Conservation (phyloP, 2,329 filamentous ascomycete species). For the Ophiostoma sp. region DNA sequence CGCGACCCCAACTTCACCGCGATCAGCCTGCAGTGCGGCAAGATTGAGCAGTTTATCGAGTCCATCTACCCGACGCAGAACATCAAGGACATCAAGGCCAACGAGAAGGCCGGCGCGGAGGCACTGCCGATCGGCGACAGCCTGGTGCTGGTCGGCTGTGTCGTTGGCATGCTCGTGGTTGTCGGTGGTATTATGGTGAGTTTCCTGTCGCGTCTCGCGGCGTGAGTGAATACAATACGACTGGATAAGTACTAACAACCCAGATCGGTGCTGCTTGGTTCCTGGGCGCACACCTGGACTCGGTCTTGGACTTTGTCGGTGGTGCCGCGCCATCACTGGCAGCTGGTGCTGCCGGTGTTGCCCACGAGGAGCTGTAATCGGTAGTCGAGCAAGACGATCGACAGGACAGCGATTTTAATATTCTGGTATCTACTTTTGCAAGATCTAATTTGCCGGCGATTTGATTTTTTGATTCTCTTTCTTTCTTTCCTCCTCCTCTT, state of each 20-base stretch:
- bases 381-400: neutral
- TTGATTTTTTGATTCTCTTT: neutral
- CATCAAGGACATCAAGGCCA: constrained; percentile 47
- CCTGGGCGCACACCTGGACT: constrained; percentile 76
- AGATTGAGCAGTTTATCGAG: constrained; percentile 95
- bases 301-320: constrained; percentile 45
- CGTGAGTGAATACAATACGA: no score
- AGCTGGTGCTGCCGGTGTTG: constrained; percentile 18
- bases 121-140: constrained; percentile 53
- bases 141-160: constrained; percentile 60
- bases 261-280: constrained; percentile 74
- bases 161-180: constrained; percentile 62
- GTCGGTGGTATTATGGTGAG: constrained; percentile 77
- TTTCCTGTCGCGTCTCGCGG: constrained; percentile 22
- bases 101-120: constrained; percentile 37
- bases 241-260: constrained; percentile 9
- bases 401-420: neutral
- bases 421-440: neutral
- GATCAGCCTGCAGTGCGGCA: constrained; percentile 85
- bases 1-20: constrained; percentile 86
- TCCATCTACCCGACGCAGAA: constrained; percentile 83
- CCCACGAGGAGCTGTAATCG: constrained; percentile 34
- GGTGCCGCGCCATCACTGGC: neutral
- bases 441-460: constrained; percentile 3
- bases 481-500: neutral